phyloP scores from a whole-genome alignment of 1,284 basidiomycete species.

The Boletus sp. region DNA sequence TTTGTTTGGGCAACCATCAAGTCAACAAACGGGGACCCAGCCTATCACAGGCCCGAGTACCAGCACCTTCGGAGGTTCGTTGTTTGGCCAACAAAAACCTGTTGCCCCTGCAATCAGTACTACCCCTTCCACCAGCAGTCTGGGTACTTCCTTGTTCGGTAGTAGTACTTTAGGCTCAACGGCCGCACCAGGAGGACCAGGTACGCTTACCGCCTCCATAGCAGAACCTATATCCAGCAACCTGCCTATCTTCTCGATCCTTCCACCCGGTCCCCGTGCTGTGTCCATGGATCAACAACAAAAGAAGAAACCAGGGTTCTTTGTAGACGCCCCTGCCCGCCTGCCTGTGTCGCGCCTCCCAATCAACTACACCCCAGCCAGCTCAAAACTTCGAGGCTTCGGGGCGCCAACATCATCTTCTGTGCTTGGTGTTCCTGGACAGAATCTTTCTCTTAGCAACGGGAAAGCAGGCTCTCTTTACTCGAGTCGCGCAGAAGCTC shows the following conservation, averaged over 20 bases:
- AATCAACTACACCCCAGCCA: slow-evolving; percentile 60
- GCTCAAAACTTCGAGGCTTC: slow-evolving; percentile 69
- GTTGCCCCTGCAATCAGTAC: slow-evolving; percentile 34
- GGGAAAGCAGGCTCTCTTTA: slow-evolving; percentile 52
- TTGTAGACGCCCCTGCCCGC: slow-evolving; percentile 65
- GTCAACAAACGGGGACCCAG: slow-evolving; percentile 36
- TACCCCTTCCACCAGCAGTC: slow-evolving; percentile 39
- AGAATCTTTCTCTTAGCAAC: slow-evolving; percentile 44
- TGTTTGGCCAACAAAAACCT: slow-evolving; percentile 44
- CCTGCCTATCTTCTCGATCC: slow-evolving; percentile 70
- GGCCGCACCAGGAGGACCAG: slow-evolving; percentile 42
- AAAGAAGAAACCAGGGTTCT: slow-evolving; percentile 72
- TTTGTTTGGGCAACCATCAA: slow-evolving; percentile 42
- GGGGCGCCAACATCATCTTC: slow-evolving; percentile 42
- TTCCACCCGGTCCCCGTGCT: slow-evolving; percentile 63
- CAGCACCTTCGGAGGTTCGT: slow-evolving; percentile 34
- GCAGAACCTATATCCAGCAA: slow-evolving; percentile 88
- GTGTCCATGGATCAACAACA: slow-evolving; percentile 55
- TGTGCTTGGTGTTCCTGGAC: slow-evolving; percentile 27
- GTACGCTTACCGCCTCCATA: slow-evolving; percentile 77
- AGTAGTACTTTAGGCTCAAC: slow-evolving; percentile 40
- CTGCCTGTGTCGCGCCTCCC: slow-evolving; percentile 57
- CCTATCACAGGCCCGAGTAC: slow-evolving; percentile 27
- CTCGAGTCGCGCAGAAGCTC: slow-evolving; percentile 45
- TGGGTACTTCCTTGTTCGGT: slow-evolving; percentile 48